Evolutionary conservation across 495 filamentous ascomycete genomes (phyloP), one percentile per base, ranked within the genome.

Genomic region (Stereocaulon alpinum): DNA sequence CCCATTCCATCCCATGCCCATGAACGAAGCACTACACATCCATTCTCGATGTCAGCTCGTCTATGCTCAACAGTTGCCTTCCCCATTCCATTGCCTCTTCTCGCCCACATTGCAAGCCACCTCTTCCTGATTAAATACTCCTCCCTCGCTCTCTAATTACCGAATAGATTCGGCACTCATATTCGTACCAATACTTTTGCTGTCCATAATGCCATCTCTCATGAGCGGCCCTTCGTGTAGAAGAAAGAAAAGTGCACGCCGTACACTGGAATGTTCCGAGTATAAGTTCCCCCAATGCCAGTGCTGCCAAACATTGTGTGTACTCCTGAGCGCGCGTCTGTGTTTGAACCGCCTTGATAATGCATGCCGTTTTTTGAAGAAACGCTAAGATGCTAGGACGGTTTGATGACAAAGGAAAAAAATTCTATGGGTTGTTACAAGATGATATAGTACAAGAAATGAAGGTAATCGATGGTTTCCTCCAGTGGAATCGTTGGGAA

Each of bases 1-100:
- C 49, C 30, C 49, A 37, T 17, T 22, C 12, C 75, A 2, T 69
- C 80, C 59, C 81, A 80, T 62, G 24, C 24, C 24, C 60, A 67
- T 40, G 48, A 69, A 7, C 75, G 76, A n/a, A 71, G 72, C 9
- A 27, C 37, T 43, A 56, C 14, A 34, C 67, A 11, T 37, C 42
- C 30, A 61, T 58, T 29, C 55, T 37, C 30, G 45, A 40, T 42
- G 34, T 44, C 42, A 34, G 20, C 56, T n/a, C 24, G 15, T 58
- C 37, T 42, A 58, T 50, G 37, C 45, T 51, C 29, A 34, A 42
- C 56, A 30, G 40, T 41, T 49, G 6, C 37, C 47, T 18, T 29
- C 22, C 56, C 47, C 24, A 6, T 40, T 9, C 49, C 49, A 37
- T 51, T 34, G 27, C 49, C 3, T 32, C 27, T 29, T 22, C 49